Conservation (phyloP, 331 rosid species). For the Dryas integrifolia region DNA sequence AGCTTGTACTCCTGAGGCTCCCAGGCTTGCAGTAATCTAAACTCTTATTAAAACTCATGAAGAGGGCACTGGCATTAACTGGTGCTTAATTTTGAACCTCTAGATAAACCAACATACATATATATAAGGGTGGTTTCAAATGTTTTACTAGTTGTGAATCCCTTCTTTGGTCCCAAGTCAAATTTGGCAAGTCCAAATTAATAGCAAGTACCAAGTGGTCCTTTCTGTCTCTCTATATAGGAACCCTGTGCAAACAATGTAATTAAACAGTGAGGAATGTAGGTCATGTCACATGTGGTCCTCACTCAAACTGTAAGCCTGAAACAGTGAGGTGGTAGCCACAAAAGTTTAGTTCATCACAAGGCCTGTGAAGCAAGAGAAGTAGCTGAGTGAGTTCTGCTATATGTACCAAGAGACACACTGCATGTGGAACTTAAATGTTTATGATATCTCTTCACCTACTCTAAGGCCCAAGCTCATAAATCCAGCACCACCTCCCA, state of each 20-base stretch:
- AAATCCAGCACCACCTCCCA: constrained; percentile 6
- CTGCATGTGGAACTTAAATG: constrained; percentile 33
- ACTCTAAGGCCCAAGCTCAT: constrained; percentile 20
- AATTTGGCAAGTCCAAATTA: neutral
- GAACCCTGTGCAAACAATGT: neutral
- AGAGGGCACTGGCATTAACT: too few relatives aligned
- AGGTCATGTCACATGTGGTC: constrained; percentile 13
- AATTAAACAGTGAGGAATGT: neutral
- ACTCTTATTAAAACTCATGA: too few relatives aligned
- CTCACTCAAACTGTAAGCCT: neutral
- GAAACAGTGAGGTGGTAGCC: too few relatives aligned
- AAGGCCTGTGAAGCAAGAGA: constrained; percentile 24
- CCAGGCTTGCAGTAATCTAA: too few relatives aligned
- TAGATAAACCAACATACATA: too few relatives aligned
- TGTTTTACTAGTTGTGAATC: neutral
- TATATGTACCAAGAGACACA: constrained; percentile 1
- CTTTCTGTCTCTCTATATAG: neutral
- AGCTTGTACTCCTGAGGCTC: neutral
- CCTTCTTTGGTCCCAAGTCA: neutral
- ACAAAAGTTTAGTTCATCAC: constrained; percentile 6
- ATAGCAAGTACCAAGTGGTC: neutral
- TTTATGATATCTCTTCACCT: constrained; percentile 32
- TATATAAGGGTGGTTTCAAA: neutral
- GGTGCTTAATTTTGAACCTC: too few relatives aligned
- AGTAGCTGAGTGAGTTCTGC: neutral